Percentiles rank a stretch among this genome's conserved stretches.
Evolutionary conservation across 352 stramenopile genomes (phyloP).

Genomic region (Globisporangium lucens): DNA sequence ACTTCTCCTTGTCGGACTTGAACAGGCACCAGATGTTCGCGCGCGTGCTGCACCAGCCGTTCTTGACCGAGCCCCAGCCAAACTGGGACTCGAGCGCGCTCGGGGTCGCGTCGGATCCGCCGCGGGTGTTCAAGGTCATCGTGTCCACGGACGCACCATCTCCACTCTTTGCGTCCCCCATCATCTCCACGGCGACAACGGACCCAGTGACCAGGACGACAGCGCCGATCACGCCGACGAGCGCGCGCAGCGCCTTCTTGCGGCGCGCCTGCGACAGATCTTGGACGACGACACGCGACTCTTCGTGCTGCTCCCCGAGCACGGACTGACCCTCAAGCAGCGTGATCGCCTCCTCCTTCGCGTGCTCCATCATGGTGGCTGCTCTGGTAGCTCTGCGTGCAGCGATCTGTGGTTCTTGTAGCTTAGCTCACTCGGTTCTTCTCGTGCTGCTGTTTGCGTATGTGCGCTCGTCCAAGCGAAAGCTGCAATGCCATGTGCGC

Average conservation of each 20-base stretch:
- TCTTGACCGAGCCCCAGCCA: constrained; percentile 22
- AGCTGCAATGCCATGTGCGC: constrained; percentile 3
- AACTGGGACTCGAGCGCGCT: constrained; percentile 22
- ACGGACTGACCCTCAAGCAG: constrained; percentile 12
- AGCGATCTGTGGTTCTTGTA: not conserved
- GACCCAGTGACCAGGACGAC: constrained; percentile 20
- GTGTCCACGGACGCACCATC: not conserved
- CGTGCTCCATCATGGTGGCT: constrained; percentile 11
- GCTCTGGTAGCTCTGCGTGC: not conserved
- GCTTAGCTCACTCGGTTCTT: not conserved
- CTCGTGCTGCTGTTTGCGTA: not conserved
- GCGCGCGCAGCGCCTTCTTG: constrained; percentile 9
- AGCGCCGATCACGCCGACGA: constrained; percentile 15
- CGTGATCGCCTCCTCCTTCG: constrained; percentile 11
- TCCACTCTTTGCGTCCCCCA: constrained; percentile 8
- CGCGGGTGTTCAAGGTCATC: constrained; percentile 15
- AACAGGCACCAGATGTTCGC: constrained; percentile 25
- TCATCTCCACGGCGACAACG: constrained; percentile 25
- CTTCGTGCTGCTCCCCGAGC: not conserved
- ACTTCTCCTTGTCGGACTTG: constrained; percentile 26
- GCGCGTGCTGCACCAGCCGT: constrained; percentile 25
- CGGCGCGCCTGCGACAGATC: constrained; percentile 2
- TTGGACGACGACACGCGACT: not conserved
- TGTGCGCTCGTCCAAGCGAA: constrained; percentile 5
- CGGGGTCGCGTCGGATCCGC: not conserved